These are phyloP conservation scores for Penicillium sp. DNA, from an alignment of 2,329 filamentous ascomycete species.

Conservation along the genomic window DNA sequence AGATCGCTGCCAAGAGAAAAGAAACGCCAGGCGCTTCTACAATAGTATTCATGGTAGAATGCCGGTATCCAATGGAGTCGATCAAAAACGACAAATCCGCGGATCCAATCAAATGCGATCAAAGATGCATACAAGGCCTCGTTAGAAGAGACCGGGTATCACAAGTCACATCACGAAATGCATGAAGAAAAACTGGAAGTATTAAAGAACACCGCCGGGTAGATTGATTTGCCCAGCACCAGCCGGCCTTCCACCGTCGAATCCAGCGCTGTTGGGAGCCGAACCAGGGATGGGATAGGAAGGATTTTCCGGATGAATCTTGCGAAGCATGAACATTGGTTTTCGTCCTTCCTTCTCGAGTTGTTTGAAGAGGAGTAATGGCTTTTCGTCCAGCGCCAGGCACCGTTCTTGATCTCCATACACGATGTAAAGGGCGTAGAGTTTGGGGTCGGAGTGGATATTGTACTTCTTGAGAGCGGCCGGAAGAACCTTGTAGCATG, in stretches of 20 bases:
- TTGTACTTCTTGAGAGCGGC: conserved; percentile 97
- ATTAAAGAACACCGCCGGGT: conserved; percentile 38
- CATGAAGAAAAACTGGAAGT: conserved; percentile 3
- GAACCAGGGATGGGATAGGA: conserved; percentile 24
- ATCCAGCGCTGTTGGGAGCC: conserved; percentile 38
- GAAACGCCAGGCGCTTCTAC: neutral
- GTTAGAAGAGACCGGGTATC: conserved; percentile 15
- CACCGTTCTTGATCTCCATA: conserved; percentile 98
- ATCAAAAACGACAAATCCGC: neutral
- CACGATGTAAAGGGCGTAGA: conserved; percentile 97
- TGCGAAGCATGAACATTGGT: conserved; percentile 97
- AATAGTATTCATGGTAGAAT: neutral
- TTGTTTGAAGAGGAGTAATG: conserved; percentile 95
- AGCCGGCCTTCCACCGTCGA: conserved; percentile 23
- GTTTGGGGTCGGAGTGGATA: conserved; percentile 95
- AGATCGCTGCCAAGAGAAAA: neutral
- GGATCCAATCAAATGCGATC: conserved; percentile 1
- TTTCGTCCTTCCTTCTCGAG: conserved; percentile 96
- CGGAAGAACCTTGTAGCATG: conserved; percentile 94
- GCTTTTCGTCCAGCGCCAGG: conserved; percentile 87
- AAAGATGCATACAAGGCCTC: conserved; percentile 3
- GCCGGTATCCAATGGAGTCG: neutral
- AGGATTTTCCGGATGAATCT: conserved; percentile 55
- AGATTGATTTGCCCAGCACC: conserved; percentile 37
- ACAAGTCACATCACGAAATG: conserved; percentile 14